These are phyloP conservation scores for Starmerella gropengiesseri DNA, from an alignment of 805 yeast genomes.

Conservation along the genomic window DNA sequence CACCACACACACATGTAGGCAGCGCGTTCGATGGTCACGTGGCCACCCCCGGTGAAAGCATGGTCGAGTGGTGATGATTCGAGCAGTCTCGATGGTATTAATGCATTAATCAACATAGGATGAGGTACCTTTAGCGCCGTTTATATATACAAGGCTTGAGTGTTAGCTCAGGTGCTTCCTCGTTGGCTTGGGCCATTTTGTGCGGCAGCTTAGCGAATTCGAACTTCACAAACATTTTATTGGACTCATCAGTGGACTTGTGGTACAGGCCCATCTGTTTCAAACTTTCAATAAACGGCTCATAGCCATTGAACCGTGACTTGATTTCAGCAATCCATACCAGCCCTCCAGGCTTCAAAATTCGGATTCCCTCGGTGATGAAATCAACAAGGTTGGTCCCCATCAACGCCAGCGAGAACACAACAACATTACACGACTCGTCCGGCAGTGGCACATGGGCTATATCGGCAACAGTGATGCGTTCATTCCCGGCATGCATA, in stretches of 20 bases:
- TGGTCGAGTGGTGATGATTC: no score
- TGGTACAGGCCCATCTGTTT: conserved; percentile 74
- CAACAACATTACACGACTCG: conserved; percentile 71
- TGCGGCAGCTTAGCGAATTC: conserved; percentile 67
- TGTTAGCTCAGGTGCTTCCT: conserved; percentile 48
- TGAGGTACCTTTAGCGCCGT: no score
- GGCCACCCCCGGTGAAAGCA: no score
- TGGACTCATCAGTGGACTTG: conserved; percentile 71
- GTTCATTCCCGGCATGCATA: conserved; percentile 72
- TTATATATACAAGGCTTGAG: conserved; percentile 94
- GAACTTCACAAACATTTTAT: conserved; percentile 89
- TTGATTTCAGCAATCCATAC: conserved; percentile 97
- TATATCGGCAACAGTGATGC: conserved; percentile 95
- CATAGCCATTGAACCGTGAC: conserved; percentile 51
- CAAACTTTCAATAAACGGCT: conserved; percentile 65
- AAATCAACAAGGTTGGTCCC: conserved; percentile 94
- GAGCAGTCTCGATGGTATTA: no score
- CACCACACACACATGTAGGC: no score
- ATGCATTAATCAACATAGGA: no score
- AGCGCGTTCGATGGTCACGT: no score
- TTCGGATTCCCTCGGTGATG: conserved; percentile 76
- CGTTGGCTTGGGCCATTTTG: conserved; percentile 44
- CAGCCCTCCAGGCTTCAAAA: conserved; percentile 83
- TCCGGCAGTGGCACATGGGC: conserved; percentile 77
- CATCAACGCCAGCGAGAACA: conserved; percentile 91